A percentile compares a stretch with the other conserved stretches of the same genome.
These are phyloP conservation scores for Parastagonospora avenae DNA, from an alignment of 2,329 filamentous ascomycete genomes.

Conservation along the genomic window DNA sequence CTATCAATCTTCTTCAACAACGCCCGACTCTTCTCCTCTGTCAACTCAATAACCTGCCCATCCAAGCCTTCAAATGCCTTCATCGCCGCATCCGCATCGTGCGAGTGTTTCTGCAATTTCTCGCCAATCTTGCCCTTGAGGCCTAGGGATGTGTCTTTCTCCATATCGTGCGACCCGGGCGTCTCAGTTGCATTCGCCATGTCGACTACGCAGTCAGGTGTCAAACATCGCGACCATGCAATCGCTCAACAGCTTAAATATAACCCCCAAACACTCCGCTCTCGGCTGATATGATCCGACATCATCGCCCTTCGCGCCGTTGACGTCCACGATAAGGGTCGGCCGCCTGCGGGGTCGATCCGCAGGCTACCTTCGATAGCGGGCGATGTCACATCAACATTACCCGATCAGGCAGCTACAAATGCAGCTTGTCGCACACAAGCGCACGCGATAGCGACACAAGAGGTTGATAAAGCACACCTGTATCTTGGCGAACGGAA, in stretches of 20 bases:
- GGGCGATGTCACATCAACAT: conserved; percentile 13
- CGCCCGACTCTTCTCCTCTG: conserved; percentile 62
- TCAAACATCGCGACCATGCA: not conserved
- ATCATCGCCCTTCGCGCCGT: conserved; percentile 6
- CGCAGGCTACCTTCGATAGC: conserved; percentile 16
- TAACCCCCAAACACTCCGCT: too few relatives aligned
- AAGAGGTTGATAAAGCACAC: not conserved
- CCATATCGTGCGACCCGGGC: conserved; percentile 6
- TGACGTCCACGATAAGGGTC: conserved; percentile 27
- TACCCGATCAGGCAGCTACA: conserved; percentile 30
- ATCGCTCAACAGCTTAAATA: too few relatives aligned
- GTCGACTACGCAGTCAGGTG: not conserved
- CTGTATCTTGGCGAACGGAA: too few relatives aligned
- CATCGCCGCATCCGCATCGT: conserved; percentile 66
- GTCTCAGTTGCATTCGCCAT: conserved; percentile 14
- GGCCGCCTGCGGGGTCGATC: conserved; percentile 13
- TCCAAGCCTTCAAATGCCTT: conserved; percentile 58
- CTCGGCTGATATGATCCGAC: too few relatives aligned
- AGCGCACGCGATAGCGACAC: too few relatives aligned
- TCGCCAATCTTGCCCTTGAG: conserved; percentile 25
- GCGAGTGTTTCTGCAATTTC: conserved; percentile 53
- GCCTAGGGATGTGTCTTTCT: conserved; percentile 22
- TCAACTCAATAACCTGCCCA: conserved; percentile 59
- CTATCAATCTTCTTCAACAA: conserved; percentile 66
- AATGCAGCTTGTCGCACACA: too few relatives aligned